Percentiles rank a stretch among this genome's conserved stretches.
Evolutionary conservation across 2,329 filamentous ascomycete species (phyloP).

Genomic region (Colletotrichum australisinense): DNA sequence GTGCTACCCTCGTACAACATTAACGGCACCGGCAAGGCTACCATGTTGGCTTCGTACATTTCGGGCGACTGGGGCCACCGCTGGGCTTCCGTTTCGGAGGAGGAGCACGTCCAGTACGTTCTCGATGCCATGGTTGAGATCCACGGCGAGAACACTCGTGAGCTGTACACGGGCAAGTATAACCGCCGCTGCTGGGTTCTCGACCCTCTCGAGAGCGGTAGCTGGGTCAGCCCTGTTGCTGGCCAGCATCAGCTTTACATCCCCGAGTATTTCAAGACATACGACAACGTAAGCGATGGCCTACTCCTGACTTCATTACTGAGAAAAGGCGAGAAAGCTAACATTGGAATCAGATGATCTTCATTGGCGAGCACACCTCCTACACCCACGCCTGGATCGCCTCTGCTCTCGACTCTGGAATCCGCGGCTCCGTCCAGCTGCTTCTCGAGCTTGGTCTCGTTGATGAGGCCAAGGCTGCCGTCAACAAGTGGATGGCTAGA

Average conservation of each 20-base stretch:
- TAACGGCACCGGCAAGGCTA: conserved; percentile 71
- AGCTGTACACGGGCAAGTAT: conserved; percentile 74
- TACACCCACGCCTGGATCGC: conserved; percentile 80
- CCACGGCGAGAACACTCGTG: conserved; percentile 69
- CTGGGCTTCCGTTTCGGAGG: conserved; percentile 54
- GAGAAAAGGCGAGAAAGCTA: background rate
- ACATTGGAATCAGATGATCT: conserved; percentile 61
- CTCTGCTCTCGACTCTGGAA: conserved; percentile 74
- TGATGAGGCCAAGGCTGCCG: conserved; percentile 75
- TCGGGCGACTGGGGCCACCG: conserved; percentile 52
- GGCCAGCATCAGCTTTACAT: conserved; percentile 78
- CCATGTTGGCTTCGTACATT: conserved; percentile 70
- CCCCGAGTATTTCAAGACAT: conserved; percentile 78
- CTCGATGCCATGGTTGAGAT: conserved; percentile 75
- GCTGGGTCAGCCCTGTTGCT: conserved; percentile 70
- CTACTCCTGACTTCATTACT: background rate
- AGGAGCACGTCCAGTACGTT: conserved; percentile 71
- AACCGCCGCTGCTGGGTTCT: conserved; percentile 74
- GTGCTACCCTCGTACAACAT: conserved; percentile 76
- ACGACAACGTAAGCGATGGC: conserved; percentile 62
- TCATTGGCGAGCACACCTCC: conserved; percentile 76
- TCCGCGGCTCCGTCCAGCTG: conserved; percentile 73
- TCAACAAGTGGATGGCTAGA: conserved; percentile 75
- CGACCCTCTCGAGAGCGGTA: conserved; percentile 70
- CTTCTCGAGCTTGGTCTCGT: conserved; percentile 74